These are phyloP conservation scores for Thuja plicata DNA, from an alignment of 83 land plant species.

Conservation along the genomic window DNA sequence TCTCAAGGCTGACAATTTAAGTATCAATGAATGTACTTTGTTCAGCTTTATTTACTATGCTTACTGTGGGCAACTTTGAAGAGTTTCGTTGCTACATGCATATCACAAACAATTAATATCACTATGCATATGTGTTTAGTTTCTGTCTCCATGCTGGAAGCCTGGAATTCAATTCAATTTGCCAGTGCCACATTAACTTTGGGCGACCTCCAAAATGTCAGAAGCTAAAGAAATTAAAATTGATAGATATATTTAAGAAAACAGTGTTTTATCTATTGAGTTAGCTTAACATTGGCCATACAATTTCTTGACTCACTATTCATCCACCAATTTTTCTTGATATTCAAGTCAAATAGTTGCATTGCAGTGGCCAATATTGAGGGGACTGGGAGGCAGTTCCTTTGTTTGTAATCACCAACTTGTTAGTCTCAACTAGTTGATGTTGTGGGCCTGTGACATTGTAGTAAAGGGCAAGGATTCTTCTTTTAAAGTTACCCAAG, in stretches of 20 bases:
- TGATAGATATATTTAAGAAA: not conserved
- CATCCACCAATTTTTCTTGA: not conserved
- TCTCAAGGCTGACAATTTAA: not conserved
- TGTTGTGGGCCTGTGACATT: not conserved
- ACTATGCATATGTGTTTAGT: not conserved
- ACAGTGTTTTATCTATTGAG: not conserved
- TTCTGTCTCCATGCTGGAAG: not conserved
- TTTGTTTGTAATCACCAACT: not conserved
- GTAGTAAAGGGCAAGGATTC: not conserved
- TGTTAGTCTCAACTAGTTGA: not conserved
- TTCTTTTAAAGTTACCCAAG: constrained; percentile 6
- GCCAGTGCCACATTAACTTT: not conserved
- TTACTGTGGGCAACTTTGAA: not conserved
- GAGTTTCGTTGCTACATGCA: not conserved
- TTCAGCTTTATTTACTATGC: not conserved
- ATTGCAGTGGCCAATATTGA: not conserved
- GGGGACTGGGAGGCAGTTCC: not conserved
- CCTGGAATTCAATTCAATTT: not conserved
- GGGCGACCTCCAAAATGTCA: not conserved
- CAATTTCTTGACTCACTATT: not conserved
- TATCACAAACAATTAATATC: not conserved
- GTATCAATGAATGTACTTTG: not conserved
- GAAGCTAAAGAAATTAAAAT: not conserved
- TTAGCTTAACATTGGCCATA: not conserved
- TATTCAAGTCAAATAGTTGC: not conserved